Evolutionary conservation across 345 rosid species (phyloP), one percentile per base, ranked within the genome.

Genomic region (Jatropha curcas): DNA sequence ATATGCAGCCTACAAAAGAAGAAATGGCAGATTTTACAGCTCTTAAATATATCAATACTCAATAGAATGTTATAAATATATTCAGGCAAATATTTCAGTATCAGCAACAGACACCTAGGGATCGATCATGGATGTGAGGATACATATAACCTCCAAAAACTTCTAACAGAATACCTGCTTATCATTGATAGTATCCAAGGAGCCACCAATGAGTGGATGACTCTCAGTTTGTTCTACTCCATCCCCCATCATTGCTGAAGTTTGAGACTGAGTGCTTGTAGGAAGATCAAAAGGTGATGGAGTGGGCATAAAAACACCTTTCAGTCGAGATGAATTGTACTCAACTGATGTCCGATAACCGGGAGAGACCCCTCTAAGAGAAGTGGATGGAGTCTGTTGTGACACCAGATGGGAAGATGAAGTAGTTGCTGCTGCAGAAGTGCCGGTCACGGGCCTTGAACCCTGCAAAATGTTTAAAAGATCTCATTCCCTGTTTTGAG

Each of bases 291-390:
- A 90, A 55, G 89, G 86, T 50, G 92, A 84, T 48, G 92, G 74
- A 65, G 74, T 79, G 33, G 96, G 96, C 76, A 82, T 60, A 76
- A 88, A 91, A 81, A 89, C 88, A 80, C 96, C 90, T 86, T 91
- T 93, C 89, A 85, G 79, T 60, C 77, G 88, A 76, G 87, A 78
- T 67, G 96, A 70, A 83, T 83, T 87, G 83, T 88, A 83, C 71
- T 93, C 99, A 62, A 81, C 80, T 45, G 94, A 80, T 78, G 88
- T 84, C 70, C 37, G 86, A 68, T 65, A 87, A 65, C 88, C 87
- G 58, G 96, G 80, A 65, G 91, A 83, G 63, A 82, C 81, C 70
- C 86, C 92, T 85, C 82, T 84, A 46, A 88, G 77, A 46, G 90
- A 76, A 79, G 92, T 60, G 74, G 88, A 85, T 63, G 90, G 85